Percentiles rank a stretch among this genome's conserved stretches.
phyloP scores from a whole-genome alignment of 495 filamentous ascomycete species.

The Jackrogersella multiformis region DNA sequence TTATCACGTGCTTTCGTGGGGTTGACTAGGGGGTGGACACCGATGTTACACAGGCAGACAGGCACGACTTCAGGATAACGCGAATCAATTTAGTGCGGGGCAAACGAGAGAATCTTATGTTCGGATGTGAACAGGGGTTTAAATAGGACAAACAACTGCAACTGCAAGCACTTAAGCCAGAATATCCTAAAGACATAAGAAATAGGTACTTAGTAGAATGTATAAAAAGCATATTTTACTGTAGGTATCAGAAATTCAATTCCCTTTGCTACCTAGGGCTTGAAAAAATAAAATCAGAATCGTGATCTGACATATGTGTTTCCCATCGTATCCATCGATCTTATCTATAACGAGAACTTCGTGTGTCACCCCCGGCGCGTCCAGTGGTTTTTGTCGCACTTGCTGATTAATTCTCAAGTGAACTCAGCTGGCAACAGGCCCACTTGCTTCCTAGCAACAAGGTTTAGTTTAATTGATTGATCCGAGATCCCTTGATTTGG shows the following conservation, averaged over 20 bases:
- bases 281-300: no score
- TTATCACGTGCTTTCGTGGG: slow-evolving; percentile 34
- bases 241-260: no score
- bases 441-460: slow-evolving; percentile 5
- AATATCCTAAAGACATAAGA: neutral
- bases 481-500: slow-evolving; percentile 19
- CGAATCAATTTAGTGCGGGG: slow-evolving; percentile 10
- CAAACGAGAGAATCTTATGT: neutral
- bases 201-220: neutral
- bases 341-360: no score
- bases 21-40: slow-evolving; percentile 5
- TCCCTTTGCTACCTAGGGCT: no score
- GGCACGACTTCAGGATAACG: neutral
- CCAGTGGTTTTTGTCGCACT: slow-evolving; percentile 38
- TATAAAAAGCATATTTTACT: no score
- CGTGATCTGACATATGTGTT: no score
- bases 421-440: slow-evolving; percentile 27
- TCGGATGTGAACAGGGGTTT: slow-evolving; percentile 8
- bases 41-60: slow-evolving; percentile 8
- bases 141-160: slow-evolving; percentile 15
- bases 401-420: slow-evolving; percentile 41
- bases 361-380: slow-evolving; percentile 21
- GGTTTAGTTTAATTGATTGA: slow-evolving; percentile 37
- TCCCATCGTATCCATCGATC: no score
- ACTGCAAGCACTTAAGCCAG: slow-evolving; percentile 30